These are phyloP conservation scores for Ganoderma sp. DNA, from an alignment of 1,284 basidiomycete species.

Conservation along the genomic window DNA sequence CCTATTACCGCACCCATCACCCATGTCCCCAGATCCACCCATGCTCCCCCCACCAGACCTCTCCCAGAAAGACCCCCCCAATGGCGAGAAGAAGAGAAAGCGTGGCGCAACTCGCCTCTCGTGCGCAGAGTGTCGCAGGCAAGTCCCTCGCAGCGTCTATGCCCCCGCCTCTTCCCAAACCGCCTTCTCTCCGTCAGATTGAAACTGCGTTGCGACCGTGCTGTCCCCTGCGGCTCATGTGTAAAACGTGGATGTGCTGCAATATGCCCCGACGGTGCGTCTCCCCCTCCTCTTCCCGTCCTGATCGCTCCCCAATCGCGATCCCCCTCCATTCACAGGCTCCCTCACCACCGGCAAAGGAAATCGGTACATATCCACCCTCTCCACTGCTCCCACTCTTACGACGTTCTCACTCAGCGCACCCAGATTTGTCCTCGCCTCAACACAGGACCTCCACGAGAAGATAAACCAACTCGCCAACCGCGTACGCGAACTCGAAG, in stretches of 20 bases:
- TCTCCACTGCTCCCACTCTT: conserved; percentile 7
- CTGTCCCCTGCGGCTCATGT: conserved; percentile 68
- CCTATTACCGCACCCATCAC: conserved; percentile 30
- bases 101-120: conserved; percentile 78
- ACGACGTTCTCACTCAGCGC: conserved; percentile 30
- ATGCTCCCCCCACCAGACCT: conserved; percentile 42
- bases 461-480: conserved; percentile 77
- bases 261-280: conserved; percentile 64
- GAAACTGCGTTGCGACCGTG: conserved; percentile 78
- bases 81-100: conserved; percentile 66
- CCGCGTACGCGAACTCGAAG: conserved; percentile 80
- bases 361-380: conserved; percentile 60
- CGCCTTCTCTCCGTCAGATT: conserved; percentile 48
- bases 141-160: conserved; percentile 25
- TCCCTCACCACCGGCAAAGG: conserved; percentile 81
- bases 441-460: conserved; percentile 82
- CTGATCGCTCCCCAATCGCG: conserved; percentile 11
- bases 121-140: conserved; percentile 80
- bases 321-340: conserved; percentile 44
- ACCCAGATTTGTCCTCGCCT: conserved; percentile 77
- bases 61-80: conserved; percentile 38
- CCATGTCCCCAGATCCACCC: conserved; percentile 34
- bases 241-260: conserved; percentile 75
- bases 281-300: conserved; percentile 13
- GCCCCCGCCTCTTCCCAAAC: conserved; percentile 14